These are phyloP conservation scores for Populus hybrid DNA, from an alignment of 441 rosid genomes.

Conservation along the genomic window DNA sequence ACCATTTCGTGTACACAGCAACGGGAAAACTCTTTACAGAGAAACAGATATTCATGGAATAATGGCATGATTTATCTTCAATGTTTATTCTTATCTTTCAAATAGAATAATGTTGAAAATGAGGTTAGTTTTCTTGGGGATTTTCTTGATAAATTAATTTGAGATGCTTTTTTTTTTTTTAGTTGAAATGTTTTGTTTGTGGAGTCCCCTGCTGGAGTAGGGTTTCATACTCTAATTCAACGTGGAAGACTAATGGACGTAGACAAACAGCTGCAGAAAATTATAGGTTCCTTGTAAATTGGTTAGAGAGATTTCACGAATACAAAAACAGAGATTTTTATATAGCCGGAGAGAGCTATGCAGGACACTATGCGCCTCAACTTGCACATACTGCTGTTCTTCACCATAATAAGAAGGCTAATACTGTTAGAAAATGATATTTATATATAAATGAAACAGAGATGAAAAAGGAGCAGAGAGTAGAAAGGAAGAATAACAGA, in stretches of 20 bases:
- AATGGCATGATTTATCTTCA: conserved; percentile 27
- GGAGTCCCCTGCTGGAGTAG: conserved; percentile 85
- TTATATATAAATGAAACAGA: too few relatives aligned
- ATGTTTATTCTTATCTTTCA: too few relatives aligned
- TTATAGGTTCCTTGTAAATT: conserved; percentile 55
- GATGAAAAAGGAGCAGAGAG: too few relatives aligned
- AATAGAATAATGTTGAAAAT: too few relatives aligned
- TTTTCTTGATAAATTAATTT: too few relatives aligned
- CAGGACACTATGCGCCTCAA: conserved; percentile 78
- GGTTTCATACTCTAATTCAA: conserved; percentile 70
- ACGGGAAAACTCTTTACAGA: conserved; percentile 57
- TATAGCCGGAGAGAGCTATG: conserved; percentile 79
- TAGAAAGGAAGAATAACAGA: too few relatives aligned
- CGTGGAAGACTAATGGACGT: conserved; percentile 52
- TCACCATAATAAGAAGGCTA: conserved; percentile 37
- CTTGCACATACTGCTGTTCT: conserved; percentile 70
- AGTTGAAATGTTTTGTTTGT: conserved; percentile 70
- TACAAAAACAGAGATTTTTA: conserved; percentile 60
- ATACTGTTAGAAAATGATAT: background rate
- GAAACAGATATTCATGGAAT: conserved; percentile 65
- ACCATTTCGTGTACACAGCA: conserved; percentile 30
- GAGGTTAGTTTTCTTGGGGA: too few relatives aligned
- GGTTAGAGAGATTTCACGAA: conserved; percentile 79
- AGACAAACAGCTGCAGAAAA: conserved; percentile 58
- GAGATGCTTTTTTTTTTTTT: background rate